These are phyloP conservation scores for Baorangia bicolor DNA, from an alignment of 768 basidiomycete genomes.

Conservation along the genomic window DNA sequence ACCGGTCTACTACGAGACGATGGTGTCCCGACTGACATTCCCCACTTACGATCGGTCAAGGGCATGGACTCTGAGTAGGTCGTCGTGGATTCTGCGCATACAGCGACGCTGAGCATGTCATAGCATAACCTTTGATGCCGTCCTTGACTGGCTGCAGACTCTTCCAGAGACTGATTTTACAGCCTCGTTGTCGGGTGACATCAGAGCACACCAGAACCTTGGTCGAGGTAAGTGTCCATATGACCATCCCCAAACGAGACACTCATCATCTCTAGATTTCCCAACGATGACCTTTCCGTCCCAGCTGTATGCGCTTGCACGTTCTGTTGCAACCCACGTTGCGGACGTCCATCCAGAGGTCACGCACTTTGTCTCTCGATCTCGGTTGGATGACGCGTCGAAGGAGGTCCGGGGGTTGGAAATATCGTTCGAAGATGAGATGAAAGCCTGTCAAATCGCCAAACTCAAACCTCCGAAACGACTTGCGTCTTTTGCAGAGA, in stretches of 20 bases:
- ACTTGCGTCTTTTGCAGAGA: constrained; percentile 42
- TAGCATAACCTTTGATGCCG: constrained; percentile 26
- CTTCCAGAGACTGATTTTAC: constrained; percentile 21
- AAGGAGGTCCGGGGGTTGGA: constrained; percentile 35
- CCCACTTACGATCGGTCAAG: constrained; percentile 34
- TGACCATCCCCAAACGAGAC: background rate
- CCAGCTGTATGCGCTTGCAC: constrained; percentile 44
- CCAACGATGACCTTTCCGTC: constrained; percentile 46
- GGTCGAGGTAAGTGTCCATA: constrained; percentile 23
- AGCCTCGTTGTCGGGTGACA: constrained; percentile 19
- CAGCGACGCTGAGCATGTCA: background rate
- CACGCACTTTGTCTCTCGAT: constrained; percentile 13
- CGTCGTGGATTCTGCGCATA: background rate
- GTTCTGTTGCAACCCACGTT: constrained; percentile 29
- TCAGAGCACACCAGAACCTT: constrained; percentile 25
- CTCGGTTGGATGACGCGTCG: constrained; percentile 26
- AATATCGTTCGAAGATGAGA: constrained; percentile 35
- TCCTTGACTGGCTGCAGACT: constrained; percentile 26
- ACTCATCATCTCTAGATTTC: constrained; percentile 26
- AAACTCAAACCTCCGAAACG: constrained; percentile 48
- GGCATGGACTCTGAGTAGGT: constrained; percentile 44
- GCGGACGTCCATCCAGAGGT: constrained; percentile 10
- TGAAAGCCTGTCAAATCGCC: constrained; percentile 40
- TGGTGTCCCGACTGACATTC: constrained; percentile 29
- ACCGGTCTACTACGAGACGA: constrained; percentile 29